Evolutionary conservation across 768 basidiomycete species (phyloP).

Genomic region (Lactarius pseudohatsudake): DNA sequence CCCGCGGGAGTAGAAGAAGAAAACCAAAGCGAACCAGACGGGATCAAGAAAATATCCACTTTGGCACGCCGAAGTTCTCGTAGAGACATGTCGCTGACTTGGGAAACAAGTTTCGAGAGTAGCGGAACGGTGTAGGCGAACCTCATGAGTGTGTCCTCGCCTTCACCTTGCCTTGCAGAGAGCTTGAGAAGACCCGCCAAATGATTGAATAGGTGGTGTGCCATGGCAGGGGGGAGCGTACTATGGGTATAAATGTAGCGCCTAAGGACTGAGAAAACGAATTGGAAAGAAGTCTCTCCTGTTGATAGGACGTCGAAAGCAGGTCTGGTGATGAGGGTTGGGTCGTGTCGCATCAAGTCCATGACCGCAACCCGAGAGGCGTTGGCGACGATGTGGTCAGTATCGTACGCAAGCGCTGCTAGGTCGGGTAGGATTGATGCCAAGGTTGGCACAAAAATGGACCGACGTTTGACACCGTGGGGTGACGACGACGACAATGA

Average conservation of each 20-base stretch:
- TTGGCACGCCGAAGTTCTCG: conserved; percentile 74
- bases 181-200: conserved; percentile 66
- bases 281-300: conserved; percentile 46
- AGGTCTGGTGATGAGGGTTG: conserved; percentile 61
- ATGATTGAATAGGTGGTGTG: conserved; percentile 69
- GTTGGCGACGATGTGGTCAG: conserved; percentile 52
- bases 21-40: conserved; percentile 73
- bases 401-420: conserved; percentile 51
- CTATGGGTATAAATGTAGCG: conserved; percentile 57
- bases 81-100: conserved; percentile 71
- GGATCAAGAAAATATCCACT: conserved; percentile 64
- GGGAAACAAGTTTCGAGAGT: conserved; percentile 56
- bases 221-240: conserved; percentile 59
- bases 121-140: conserved; percentile 58
- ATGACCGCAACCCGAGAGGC: conserved; percentile 57
- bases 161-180: conserved; percentile 45
- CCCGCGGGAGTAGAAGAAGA: conserved; percentile 50
- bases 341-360: conserved; percentile 75
- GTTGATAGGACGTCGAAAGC: conserved; percentile 59
- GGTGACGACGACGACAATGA: conserved; percentile 7
- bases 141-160: conserved; percentile 45
- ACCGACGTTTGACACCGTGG: conserved; percentile 53
- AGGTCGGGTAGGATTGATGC: conserved; percentile 55
- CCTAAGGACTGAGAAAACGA: conserved; percentile 53
- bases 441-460: conserved; percentile 65